Conservation (phyloP, 2,329 filamentous ascomycete genomes). For the Colletotrichum echinochloae region DNA sequence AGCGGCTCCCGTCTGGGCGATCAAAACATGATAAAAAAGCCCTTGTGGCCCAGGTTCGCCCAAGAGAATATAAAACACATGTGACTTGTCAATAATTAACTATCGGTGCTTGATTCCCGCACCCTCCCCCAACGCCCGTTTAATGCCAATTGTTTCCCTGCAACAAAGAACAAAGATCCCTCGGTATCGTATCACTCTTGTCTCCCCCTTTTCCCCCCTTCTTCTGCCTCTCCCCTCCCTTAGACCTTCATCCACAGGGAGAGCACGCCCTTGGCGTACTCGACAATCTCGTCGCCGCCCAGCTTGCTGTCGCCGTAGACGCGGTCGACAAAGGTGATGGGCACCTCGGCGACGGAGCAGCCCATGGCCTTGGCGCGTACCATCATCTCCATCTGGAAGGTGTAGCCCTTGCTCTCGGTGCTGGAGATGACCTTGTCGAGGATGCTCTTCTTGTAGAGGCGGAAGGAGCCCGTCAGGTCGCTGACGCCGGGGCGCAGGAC, state of each 20-base stretch:
- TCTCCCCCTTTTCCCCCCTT: background rate
- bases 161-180: slow-evolving; percentile 12
- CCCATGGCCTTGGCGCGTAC: slow-evolving; percentile 97
- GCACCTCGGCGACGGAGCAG: slow-evolving; percentile 92
- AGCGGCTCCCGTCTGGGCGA: too few species aligned
- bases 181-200: slow-evolving; percentile 26
- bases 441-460: slow-evolving; percentile 92
- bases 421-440: slow-evolving; percentile 89
- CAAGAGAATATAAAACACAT: slow-evolving; percentile 14
- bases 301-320: slow-evolving; percentile 96
- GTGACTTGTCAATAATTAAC: slow-evolving; percentile 35
- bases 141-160: slow-evolving; percentile 21
- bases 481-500: slow-evolving; percentile 93
- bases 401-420: slow-evolving; percentile 97
- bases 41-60: background rate
- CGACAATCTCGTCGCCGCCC: slow-evolving; percentile 93
- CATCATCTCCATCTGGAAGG: slow-evolving; percentile 99
- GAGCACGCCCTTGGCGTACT: slow-evolving; percentile 90
- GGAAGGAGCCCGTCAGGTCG: slow-evolving; percentile 94
- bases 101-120: slow-evolving; percentile 40
- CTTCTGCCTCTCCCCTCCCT: slow-evolving; percentile 5
- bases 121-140: slow-evolving; percentile 38
- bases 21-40: too few species aligned
- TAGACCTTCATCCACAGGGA: slow-evolving; percentile 83
- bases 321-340: slow-evolving; percentile 95